Evolutionary conservation across 768 basidiomycete species (phyloP).

Genomic region (Pulveroboletus ravenelii): DNA sequence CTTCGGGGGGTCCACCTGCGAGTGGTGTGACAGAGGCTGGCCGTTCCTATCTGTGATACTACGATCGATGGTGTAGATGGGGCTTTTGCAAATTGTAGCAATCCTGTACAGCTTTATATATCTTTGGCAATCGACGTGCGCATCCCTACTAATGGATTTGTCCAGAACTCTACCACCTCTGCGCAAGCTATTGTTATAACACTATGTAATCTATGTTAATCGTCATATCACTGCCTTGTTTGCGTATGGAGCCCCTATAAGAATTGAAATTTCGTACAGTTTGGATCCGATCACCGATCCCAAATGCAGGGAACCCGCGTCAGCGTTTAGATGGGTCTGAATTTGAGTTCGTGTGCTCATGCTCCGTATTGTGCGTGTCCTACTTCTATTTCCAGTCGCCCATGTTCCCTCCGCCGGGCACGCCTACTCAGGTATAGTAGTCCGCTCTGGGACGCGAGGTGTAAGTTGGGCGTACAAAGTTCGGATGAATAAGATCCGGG

Average conservation of each 20-base stretch:
- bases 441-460: neutral
- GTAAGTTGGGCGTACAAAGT: neutral
- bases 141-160: neutral
- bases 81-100: slow-evolving; percentile 17
- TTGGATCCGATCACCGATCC: slow-evolving; percentile 10
- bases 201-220: slow-evolving; percentile 1
- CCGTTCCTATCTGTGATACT: slow-evolving; percentile 29
- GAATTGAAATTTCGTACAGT: neutral
- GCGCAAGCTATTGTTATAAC: neutral
- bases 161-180: neutral
- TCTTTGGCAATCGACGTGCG: slow-evolving; percentile 14
- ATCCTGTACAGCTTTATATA: slow-evolving; percentile 20
- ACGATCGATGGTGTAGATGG: slow-evolving; percentile 16
- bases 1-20: neutral
- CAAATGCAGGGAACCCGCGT: neutral
- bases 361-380: neutral
- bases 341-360: slow-evolving; percentile 9
- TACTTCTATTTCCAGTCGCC: slow-evolving; percentile 9
- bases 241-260: neutral
- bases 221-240: neutral
- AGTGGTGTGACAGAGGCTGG: slow-evolving; percentile 1
- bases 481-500: too few species aligned
- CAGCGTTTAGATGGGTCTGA: slow-evolving; percentile 8
- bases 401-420: neutral
- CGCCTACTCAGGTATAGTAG: slow-evolving; percentile 9